These are phyloP conservation scores for Suaeda aralocaspica DNA, from an alignment of 148 eudicot species.

Conservation along the genomic window DNA sequence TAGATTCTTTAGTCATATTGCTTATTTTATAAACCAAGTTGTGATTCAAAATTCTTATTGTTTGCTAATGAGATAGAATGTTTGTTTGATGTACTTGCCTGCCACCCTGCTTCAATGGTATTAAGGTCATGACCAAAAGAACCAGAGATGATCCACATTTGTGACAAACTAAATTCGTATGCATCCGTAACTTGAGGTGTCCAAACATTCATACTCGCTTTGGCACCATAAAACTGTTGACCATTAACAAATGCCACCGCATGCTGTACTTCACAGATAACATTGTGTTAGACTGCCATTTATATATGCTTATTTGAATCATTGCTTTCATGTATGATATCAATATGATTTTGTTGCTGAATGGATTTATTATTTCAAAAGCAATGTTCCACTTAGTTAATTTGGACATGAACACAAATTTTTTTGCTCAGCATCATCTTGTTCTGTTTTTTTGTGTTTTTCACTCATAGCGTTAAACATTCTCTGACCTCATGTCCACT, in stretches of 20 bases:
- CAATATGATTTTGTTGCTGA: too few relatives aligned
- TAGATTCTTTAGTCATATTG: background rate
- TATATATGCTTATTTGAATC: background rate
- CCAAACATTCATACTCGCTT: constrained; percentile 94
- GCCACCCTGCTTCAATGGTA: constrained; percentile 99
- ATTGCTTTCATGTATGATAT: background rate
- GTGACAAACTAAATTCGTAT: constrained; percentile 90
- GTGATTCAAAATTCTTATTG: background rate
- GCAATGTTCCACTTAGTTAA: too few relatives aligned
- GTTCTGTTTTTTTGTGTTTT: background rate
- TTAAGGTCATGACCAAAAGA: constrained; percentile 91
- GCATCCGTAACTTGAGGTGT: constrained; percentile 72
- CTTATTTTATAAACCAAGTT: background rate
- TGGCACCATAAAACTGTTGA: constrained; percentile 85
- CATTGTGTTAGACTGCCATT: background rate
- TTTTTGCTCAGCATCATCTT: background rate
- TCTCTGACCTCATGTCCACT: constrained; percentile 79
- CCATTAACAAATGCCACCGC: constrained; percentile 92
- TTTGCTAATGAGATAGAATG: background rate
- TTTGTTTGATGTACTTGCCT: constrained; percentile 47
- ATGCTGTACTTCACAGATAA: constrained; percentile 47
- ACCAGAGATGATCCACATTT: constrained; percentile 90
- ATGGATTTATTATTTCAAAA: too few relatives aligned
- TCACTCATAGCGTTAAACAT: background rate
- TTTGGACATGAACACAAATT: too few relatives aligned